These are phyloP conservation scores for Voacanga thouarsii DNA, from an alignment of 257 asterid species.

Conservation along the genomic window DNA sequence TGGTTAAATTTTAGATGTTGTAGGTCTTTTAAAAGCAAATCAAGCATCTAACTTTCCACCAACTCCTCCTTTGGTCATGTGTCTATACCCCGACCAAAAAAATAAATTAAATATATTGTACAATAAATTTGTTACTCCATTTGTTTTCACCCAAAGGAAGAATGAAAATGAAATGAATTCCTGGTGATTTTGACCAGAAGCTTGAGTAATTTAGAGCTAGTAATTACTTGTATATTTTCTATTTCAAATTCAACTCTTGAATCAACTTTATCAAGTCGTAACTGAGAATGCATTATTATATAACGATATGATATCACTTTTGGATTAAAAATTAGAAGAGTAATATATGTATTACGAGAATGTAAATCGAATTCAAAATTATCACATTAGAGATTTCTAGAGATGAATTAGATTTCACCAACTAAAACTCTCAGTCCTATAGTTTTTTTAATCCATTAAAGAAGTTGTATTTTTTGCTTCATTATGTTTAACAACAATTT, in stretches of 20 bases:
- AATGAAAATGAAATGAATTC: too few species aligned
- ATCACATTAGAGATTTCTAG: too few species aligned
- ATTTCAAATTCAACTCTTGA: neutral
- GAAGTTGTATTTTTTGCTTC: too few species aligned
- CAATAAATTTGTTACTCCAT: too few species aligned
- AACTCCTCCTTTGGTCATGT: conserved; percentile 11
- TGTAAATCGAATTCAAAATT: too few species aligned
- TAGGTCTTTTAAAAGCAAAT: conserved; percentile 4
- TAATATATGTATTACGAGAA: too few species aligned
- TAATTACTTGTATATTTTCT: neutral
- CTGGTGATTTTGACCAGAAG: neutral
- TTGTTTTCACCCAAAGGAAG: neutral
- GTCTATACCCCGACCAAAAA: conserved; percentile 5
- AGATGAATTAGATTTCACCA: too few species aligned
- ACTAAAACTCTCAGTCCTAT: too few species aligned
- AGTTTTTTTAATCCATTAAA: too few species aligned
- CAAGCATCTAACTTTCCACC: conserved; percentile 14
- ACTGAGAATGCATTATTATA: neutral
- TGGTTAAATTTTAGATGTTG: conserved; percentile 3
- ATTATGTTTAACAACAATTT: neutral
- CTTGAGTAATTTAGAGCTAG: too few species aligned
- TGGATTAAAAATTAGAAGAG: too few species aligned
- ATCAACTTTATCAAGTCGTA: neutral
- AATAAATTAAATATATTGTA: neutral
- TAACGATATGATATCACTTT: neutral